Evolutionary conservation across 1,284 basidiomycete species (phyloP).

Genomic region (Sporisorium reilianum): DNA sequence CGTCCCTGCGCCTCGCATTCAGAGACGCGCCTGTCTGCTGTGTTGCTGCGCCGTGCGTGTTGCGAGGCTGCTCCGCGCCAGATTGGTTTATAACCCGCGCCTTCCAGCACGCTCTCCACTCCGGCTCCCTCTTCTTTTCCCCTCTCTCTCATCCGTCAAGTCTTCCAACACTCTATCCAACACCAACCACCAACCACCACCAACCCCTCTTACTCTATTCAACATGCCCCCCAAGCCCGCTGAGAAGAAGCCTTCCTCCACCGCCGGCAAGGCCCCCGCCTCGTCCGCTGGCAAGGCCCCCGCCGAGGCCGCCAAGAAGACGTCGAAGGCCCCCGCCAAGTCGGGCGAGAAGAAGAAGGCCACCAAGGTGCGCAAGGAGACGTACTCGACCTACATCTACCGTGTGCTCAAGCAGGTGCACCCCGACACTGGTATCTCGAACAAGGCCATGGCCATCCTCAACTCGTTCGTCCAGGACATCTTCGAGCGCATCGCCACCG

Average conservation of each 20-base stretch:
- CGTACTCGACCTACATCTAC: constrained; percentile 70
- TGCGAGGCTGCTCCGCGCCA: background rate
- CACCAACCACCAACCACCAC: constrained; percentile 6
- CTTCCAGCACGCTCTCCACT: constrained; percentile 11
- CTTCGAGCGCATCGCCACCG: constrained; percentile 71
- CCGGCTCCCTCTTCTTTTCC: constrained; percentile 27
- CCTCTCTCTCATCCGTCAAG: constrained; percentile 40
- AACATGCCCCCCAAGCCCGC: constrained; percentile 68
- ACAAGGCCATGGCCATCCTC: constrained; percentile 71
- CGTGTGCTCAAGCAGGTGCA: constrained; percentile 76
- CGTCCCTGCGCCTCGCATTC: constrained; percentile 4
- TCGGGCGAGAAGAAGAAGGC: constrained; percentile 76
- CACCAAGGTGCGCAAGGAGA: constrained; percentile 75
- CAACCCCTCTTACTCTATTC: constrained; percentile 24
- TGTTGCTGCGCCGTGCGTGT: background rate
- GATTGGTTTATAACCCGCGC: constrained; percentile 48
- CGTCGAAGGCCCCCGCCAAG: constrained; percentile 70
- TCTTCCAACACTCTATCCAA: constrained; percentile 26
- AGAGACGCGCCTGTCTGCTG: background rate
- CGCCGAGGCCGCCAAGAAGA: constrained; percentile 76
- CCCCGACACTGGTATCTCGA: constrained; percentile 71
- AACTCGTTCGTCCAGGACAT: constrained; percentile 72
- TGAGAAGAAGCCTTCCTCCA: constrained; percentile 73
- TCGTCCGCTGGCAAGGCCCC: constrained; percentile 71
- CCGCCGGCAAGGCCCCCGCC: constrained; percentile 74